Percentiles rank a stretch among this genome's conserved stretches.
These are phyloP conservation scores for Clonostachys rhizophaga DNA, from an alignment of 2,329 filamentous ascomycete genomes.

Conservation along the genomic window DNA sequence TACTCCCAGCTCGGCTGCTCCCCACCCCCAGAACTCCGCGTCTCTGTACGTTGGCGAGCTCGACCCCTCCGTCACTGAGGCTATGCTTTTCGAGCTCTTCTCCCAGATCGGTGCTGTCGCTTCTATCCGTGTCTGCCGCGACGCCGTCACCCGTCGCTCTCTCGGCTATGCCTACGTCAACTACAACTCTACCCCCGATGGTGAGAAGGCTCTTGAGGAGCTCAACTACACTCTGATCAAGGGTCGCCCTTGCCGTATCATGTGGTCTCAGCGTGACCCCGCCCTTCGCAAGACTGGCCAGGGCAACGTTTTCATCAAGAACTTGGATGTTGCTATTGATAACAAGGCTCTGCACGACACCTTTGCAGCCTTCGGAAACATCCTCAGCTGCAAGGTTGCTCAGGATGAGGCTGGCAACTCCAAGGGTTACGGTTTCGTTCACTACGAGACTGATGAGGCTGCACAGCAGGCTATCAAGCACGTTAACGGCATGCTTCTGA, in stretches of 20 bases:
- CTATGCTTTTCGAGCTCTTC: conserved; percentile 99
- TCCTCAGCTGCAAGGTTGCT: conserved; percentile 98
- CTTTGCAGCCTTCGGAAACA: conserved; percentile 98
- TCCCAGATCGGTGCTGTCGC: conserved; percentile 98
- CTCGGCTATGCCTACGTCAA: conserved; percentile 99
- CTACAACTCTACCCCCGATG: conserved; percentile 96
- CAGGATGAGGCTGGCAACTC: conserved; percentile 96
- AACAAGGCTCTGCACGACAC: conserved; percentile 99
- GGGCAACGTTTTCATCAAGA: conserved; percentile 99
- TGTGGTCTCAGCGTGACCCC: conserved; percentile 99
- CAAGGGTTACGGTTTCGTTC: conserved; percentile 98
- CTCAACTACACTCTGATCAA: conserved; percentile 99
- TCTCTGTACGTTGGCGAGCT: conserved; percentile 99
- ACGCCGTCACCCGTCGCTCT: conserved; percentile 96
- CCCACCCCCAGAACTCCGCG: conserved; percentile 85
- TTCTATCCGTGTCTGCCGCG: conserved; percentile 98
- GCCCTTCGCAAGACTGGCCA: conserved; percentile 98
- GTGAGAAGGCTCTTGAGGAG: conserved; percentile 97
- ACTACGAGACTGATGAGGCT: conserved; percentile 99
- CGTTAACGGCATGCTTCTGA: conserved; percentile 98
- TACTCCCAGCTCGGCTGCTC: conserved; percentile 69
- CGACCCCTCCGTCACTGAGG: conserved; percentile 95
- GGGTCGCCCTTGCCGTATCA: conserved; percentile 97
- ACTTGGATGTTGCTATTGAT: conserved; percentile 96
- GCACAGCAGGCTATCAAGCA: conserved; percentile 97